Evolutionary conservation across 1,284 basidiomycete genomes (phyloP), one percentile per base, ranked within the genome.

Genomic region (Chalciporus sp.): DNA sequence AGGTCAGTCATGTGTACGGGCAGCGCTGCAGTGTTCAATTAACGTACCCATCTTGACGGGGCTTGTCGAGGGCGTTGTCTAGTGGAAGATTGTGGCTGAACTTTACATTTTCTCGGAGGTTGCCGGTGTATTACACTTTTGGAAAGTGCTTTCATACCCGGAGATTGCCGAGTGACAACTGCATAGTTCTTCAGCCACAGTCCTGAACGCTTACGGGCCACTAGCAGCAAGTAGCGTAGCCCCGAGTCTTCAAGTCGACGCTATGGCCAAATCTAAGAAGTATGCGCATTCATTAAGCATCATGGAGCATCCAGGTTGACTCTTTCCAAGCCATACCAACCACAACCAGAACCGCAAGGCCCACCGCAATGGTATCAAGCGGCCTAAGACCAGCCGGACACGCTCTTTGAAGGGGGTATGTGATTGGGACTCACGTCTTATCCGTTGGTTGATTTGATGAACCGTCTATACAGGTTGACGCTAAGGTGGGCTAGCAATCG

Each of bases 301-400:
- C 37, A n/a, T 35, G 27, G 48, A 42, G 44, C 28, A 45, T 40
- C 8, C 42, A 49, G 48, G 43, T 46, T 57, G 41, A 66, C 49
- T 39, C 54, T 28, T 39, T 20, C 4, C 49, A 58, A 92, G 90
- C 69, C 88, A 91, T 73, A 90, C 88, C 69, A 92, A 91, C 77
- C 94, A 96, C 84, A 96, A 96, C 84, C 94, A 96, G 82, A 90
- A 68, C 81, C 83, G 83, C 75, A 95, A 94, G 84, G 94, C 96
- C 68, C 96, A 99, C 84, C 87, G 91, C 63, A 99, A 99, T 82
- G 96, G 94, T 73, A 95, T 96, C 81, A 93, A 89, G 79, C 85
- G 80, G 74, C 88, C 91, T 54, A 78, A 82, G 75, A 84, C 84
- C 61, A 81, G 86, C 75, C 74, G 88, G 72, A 88, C 92, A 71